Percentiles rank a stretch among this genome's conserved stretches.
Conservation (phyloP, 2,329 filamentous ascomycete species). For the Aspergillus sp. region DNA sequence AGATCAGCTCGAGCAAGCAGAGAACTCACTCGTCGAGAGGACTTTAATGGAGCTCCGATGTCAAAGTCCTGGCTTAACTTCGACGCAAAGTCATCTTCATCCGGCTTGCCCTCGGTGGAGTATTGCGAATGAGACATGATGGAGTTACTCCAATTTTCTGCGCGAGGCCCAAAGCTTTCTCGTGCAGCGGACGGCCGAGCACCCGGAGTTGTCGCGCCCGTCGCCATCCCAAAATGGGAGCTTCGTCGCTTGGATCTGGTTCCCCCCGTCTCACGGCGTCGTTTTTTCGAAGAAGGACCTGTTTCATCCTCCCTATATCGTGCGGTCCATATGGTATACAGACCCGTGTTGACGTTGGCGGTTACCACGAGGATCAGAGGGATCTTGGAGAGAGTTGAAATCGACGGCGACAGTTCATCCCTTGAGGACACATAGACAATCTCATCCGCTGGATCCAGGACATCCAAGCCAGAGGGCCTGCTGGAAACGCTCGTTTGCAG, state of each 20-base stretch:
- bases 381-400: slow-evolving; percentile 39
- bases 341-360: slow-evolving; percentile 70
- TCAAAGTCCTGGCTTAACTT: slow-evolving; percentile 69
- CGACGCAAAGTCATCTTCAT: slow-evolving; percentile 62
- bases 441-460: slow-evolving; percentile 75
- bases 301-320: slow-evolving; percentile 70
- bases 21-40: slow-evolving; percentile 83
- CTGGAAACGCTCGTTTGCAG: slow-evolving; percentile 25
- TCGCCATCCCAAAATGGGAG: slow-evolving; percentile 62
- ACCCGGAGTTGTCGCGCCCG: slow-evolving; percentile 74
- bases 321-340: slow-evolving; percentile 82
- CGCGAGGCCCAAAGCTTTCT: slow-evolving; percentile 69
- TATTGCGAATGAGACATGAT: slow-evolving; percentile 39
- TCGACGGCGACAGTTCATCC: slow-evolving; percentile 44
- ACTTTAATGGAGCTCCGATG: slow-evolving; percentile 55
- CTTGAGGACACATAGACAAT: slow-evolving; percentile 77
- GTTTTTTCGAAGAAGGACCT: slow-evolving; percentile 44
- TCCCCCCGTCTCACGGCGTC: slow-evolving; percentile 55
- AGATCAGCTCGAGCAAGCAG: slow-evolving; percentile 83
- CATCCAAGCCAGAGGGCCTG: slow-evolving; percentile 44
- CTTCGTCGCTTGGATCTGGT: slow-evolving; percentile 67
- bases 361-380: slow-evolving; percentile 75
- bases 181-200: slow-evolving; percentile 63
- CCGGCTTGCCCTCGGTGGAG: slow-evolving; percentile 54
- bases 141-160: slow-evolving; percentile 43